These are phyloP conservation scores for Leishmania tropica DNA, from an alignment of 208 protist genomes.

Conservation along the genomic window DNA sequence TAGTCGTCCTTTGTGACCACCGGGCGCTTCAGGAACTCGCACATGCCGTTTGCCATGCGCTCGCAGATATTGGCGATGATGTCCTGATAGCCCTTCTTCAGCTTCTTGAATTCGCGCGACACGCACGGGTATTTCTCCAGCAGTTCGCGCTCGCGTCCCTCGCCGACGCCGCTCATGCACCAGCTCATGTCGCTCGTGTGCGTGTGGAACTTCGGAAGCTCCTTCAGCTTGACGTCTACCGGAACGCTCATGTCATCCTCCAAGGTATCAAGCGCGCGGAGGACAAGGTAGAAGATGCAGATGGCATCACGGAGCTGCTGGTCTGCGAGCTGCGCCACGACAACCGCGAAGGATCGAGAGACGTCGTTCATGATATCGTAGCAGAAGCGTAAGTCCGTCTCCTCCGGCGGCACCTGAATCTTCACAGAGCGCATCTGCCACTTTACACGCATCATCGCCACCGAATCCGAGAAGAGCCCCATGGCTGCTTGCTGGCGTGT, in stretches of 20 bases:
- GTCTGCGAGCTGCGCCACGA: constrained; percentile 92
- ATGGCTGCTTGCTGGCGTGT: constrained; percentile 21
- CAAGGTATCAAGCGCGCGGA: constrained; percentile 95
- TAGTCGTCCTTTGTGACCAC: constrained; percentile 91
- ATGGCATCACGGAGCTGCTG: constrained; percentile 85
- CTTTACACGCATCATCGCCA: constrained; percentile 65
- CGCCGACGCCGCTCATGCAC: constrained; percentile 59
- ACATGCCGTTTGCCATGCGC: constrained; percentile 95
- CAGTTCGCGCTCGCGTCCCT: constrained; percentile 71
- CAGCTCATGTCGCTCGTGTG: constrained; percentile 57
- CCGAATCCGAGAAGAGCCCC: constrained; percentile 33
- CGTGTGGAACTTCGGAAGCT: constrained; percentile 83
- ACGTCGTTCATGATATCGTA: constrained; percentile 91
- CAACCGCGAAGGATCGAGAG: constrained; percentile 93
- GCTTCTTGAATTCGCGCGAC: constrained; percentile 57
- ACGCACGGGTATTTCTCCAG: constrained; percentile 77
- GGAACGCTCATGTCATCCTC: constrained; percentile 94
- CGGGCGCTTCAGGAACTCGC: constrained; percentile 79
- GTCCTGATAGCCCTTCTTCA: constrained; percentile 72
- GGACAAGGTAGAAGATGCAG: constrained; percentile 97
- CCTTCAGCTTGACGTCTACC: constrained; percentile 62
- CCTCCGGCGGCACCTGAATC: constrained; percentile 37
- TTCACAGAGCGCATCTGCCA: constrained; percentile 47
- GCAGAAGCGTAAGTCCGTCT: constrained; percentile 84
- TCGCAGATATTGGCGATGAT: constrained; percentile 94